These are phyloP conservation scores for Fusarium kyushuense DNA, from an alignment of 2,329 filamentous ascomycete species.

Conservation along the genomic window DNA sequence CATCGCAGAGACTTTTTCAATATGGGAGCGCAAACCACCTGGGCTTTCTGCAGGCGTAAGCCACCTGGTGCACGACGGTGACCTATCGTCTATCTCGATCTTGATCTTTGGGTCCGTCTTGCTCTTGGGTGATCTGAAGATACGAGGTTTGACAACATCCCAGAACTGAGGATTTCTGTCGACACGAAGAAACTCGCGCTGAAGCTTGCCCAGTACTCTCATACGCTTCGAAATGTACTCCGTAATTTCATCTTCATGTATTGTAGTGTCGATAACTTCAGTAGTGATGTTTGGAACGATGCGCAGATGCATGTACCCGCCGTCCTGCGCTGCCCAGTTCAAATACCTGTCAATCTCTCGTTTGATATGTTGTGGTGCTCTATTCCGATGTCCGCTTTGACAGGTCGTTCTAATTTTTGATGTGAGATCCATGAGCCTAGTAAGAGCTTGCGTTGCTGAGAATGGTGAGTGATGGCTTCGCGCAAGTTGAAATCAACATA, in stretches of 20 bases:
- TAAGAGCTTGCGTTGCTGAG: constrained; percentile 56
- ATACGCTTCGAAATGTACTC: constrained; percentile 54
- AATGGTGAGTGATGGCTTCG: constrained; percentile 23
- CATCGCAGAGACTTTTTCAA: constrained; percentile 29
- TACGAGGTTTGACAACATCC: constrained; percentile 44
- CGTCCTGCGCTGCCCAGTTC: constrained; percentile 59
- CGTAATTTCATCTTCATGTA: constrained; percentile 50
- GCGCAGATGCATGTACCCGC: constrained; percentile 51
- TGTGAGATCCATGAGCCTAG: constrained; percentile 57
- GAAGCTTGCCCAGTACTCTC: constrained; percentile 51
- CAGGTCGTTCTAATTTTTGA: constrained; percentile 50
- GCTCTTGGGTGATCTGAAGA: constrained; percentile 37
- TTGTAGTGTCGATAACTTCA: constrained; percentile 52
- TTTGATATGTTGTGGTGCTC: constrained; percentile 51
- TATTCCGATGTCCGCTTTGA: constrained; percentile 53
- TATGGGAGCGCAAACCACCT: background rate
- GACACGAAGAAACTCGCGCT: constrained; percentile 53
- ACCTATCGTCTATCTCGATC: constrained; percentile 13
- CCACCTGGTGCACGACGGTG: constrained; percentile 18
- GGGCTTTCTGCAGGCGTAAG: constrained; percentile 9
- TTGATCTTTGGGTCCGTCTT: constrained; percentile 35
- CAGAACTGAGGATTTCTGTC: constrained; percentile 50
- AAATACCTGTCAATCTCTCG: constrained; percentile 53
- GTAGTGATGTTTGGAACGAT: constrained; percentile 56
- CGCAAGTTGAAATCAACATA: constrained; percentile 26